These are phyloP conservation scores for Venturia oleaginea DNA, from an alignment of 2,329 filamentous ascomycete species.

Conservation along the genomic window DNA sequence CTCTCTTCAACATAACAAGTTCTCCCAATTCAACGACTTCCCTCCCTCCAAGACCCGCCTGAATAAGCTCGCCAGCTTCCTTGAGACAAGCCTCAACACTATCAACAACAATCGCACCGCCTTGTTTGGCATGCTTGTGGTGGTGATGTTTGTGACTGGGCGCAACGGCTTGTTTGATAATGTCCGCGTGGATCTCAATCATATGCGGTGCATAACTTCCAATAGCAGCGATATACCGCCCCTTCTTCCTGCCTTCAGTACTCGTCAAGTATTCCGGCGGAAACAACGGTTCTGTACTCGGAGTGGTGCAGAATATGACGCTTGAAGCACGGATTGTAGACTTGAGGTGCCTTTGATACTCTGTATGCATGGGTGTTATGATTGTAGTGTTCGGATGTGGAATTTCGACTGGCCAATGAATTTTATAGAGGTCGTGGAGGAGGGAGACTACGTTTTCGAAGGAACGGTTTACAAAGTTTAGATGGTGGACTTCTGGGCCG, in stretches of 20 bases:
- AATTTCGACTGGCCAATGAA: constrained; percentile 18
- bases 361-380: constrained; percentile 62
- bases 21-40: constrained; percentile 86
- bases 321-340: constrained; percentile 64
- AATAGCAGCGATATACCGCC: constrained; percentile 62
- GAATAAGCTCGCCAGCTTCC: constrained; percentile 80
- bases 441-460: constrained; percentile 50
- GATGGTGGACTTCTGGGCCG: constrained; percentile 58
- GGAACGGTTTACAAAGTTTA: constrained; percentile 74
- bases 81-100: constrained; percentile 70
- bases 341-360: constrained; percentile 57
- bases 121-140: constrained; percentile 53
- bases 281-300: constrained; percentile 65
- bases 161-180: constrained; percentile 56
- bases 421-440: constrained; percentile 43
- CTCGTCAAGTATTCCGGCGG: constrained; percentile 63
- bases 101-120: constrained; percentile 53
- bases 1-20: constrained; percentile 55
- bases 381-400: constrained; percentile 52
- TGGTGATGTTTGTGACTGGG: constrained; percentile 49
- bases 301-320: constrained; percentile 83
- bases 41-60: constrained; percentile 61
- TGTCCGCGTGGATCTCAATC: constrained; percentile 71
- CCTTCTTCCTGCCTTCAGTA: constrained; percentile 59
- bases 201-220: constrained; percentile 65